phyloP scores from a whole-genome alignment of 352 stramenopile species.

The Phytophthora cactorum region DNA sequence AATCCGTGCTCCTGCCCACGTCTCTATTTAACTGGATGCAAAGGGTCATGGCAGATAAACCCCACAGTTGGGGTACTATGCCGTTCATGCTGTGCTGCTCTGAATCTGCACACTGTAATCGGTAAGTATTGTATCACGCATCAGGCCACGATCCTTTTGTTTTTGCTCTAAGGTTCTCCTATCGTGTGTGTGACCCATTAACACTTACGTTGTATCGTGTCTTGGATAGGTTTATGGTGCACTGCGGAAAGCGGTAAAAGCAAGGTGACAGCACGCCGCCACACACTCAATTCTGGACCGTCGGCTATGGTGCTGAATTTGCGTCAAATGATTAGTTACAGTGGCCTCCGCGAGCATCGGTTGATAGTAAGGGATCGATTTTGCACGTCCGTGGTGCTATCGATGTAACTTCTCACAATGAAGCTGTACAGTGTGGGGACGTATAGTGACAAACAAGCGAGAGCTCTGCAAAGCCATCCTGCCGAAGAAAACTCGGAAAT shows the following conservation, averaged over 20 bases:
- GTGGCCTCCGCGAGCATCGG: background rate
- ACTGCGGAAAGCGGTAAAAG: background rate
- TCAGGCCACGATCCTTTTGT: background rate
- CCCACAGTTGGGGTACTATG: background rate
- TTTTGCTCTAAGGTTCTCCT: background rate
- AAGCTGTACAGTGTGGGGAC: background rate
- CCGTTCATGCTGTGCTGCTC: conserved; percentile 1
- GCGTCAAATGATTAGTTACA: background rate
- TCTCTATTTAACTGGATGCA: background rate
- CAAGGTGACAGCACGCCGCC: background rate
- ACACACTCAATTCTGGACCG: background rate
- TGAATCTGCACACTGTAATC: background rate
- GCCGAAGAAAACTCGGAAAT: background rate
- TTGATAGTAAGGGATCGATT: background rate
- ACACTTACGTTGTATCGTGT: conserved; percentile 1
- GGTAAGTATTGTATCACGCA: background rate
- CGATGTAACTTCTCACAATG: background rate
- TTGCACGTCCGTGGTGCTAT: background rate
- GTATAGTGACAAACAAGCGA: background rate
- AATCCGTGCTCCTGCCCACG: background rate
- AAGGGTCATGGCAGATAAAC: background rate
- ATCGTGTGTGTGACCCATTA: background rate
- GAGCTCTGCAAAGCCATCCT: background rate
- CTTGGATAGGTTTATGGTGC: background rate
- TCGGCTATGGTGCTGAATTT: background rate